Percentiles rank a stretch among this genome's conserved stretches.
These are phyloP conservation scores for Trifolium pratense DNA, from an alignment of 306 rosid genomes.

Conservation along the genomic window DNA sequence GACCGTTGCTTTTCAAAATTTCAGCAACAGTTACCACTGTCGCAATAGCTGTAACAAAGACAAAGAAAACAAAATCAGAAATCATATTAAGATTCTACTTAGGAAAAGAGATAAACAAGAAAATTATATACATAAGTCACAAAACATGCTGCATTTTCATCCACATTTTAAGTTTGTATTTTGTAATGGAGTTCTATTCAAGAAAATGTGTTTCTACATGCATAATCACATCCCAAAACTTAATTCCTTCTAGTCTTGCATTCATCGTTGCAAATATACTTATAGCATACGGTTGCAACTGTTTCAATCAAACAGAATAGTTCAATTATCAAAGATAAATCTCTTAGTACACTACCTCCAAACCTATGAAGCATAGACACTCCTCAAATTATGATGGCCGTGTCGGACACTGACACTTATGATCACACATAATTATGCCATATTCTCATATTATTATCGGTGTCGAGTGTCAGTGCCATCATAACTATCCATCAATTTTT, in stretches of 20 bases:
- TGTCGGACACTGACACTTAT: too few species aligned
- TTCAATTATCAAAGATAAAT: too few species aligned
- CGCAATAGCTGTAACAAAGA: constrained; percentile 65
- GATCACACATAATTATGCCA: too few species aligned
- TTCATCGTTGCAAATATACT: neutral
- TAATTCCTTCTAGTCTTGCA: neutral
- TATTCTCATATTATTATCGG: too few species aligned
- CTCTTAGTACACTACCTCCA: too few species aligned
- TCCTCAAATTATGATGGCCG: too few species aligned
- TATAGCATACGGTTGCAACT: neutral
- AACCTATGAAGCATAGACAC: too few species aligned
- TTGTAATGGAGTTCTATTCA: neutral
- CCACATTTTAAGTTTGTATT: constrained; percentile 13
- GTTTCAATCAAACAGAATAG: constrained; percentile 27
- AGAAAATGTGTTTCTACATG: constrained; percentile 1
- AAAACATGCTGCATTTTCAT: constrained; percentile 18
- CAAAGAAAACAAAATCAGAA: constrained; percentile 6
- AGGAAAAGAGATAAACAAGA: neutral
- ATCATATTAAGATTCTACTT: neutral
- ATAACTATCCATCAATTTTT: too few species aligned
- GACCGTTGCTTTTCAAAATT: constrained; percentile 76
- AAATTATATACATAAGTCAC: constrained; percentile 9
- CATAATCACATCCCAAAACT: neutral
- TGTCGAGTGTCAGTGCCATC: too few species aligned
- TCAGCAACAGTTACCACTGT: constrained; percentile 87